Percentiles rank a stretch among this genome's conserved stretches.
phyloP scores from a whole-genome alignment of 2,329 filamentous ascomycete genomes.

The Phyllosticta capitalensis region DNA sequence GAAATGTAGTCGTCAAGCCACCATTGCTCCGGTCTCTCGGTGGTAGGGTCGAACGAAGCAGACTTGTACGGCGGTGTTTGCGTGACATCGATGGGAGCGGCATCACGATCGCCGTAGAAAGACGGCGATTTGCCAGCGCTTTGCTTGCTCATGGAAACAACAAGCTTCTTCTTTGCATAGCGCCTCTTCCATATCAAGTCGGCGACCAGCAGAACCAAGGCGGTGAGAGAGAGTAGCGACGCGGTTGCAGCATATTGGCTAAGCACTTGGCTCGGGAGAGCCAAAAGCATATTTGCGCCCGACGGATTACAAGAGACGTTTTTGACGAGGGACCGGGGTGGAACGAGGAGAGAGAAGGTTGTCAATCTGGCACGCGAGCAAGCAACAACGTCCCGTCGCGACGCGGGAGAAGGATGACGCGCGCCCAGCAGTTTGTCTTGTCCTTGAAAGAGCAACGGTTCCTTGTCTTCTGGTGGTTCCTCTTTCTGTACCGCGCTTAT shows the following conservation, averaged over 20 bases:
- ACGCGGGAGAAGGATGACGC: background rate
- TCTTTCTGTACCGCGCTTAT: background rate
- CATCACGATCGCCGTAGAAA: background rate
- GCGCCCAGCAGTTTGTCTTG: background rate
- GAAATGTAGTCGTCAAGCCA: background rate
- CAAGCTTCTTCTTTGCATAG: background rate
- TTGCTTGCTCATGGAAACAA: background rate
- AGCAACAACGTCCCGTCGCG: background rate
- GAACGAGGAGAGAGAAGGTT: background rate
- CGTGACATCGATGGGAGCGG: background rate
- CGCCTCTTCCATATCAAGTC: background rate
- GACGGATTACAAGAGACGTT: background rate
- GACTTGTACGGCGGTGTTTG: background rate
- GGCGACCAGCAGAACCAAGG: background rate
- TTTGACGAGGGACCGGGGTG: background rate
- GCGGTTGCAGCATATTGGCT: background rate
- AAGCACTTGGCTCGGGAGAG: background rate
- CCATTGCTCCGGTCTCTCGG: conserved; percentile 1
- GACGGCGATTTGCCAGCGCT: background rate
- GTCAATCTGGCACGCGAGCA: background rate
- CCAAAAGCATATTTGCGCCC: background rate
- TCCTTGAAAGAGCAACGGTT: background rate
- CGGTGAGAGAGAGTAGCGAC: background rate
- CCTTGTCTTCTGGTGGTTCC: background rate
- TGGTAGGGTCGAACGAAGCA: background rate